These are phyloP conservation scores for Chalaropsis ovoidea DNA, from an alignment of 2,329 filamentous ascomycete genomes.

Conservation along the genomic window DNA sequence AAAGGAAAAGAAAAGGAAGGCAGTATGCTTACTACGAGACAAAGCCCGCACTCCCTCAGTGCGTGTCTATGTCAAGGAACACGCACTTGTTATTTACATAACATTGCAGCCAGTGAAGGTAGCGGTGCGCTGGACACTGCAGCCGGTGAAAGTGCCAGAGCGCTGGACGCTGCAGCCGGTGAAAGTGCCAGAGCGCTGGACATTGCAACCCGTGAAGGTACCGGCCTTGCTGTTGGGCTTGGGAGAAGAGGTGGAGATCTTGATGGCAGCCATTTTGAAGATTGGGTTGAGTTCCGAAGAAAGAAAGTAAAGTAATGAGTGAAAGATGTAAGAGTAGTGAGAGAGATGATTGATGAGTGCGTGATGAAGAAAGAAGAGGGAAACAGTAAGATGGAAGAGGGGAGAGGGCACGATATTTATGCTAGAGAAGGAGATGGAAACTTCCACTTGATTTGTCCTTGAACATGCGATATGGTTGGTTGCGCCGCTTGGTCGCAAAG, in stretches of 20 bases:
- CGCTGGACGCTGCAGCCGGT: neutral
- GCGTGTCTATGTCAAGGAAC: neutral
- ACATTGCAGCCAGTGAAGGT: neutral
- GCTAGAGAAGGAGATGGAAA: neutral
- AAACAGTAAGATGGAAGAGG: neutral
- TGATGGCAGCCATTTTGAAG: constrained; percentile 23
- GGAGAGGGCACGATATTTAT: constrained; percentile 10
- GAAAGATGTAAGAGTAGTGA: neutral
- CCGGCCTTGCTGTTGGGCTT: neutral
- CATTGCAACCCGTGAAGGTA: too few relatives aligned
- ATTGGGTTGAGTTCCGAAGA: neutral
- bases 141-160: neutral
- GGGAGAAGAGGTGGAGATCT: constrained; percentile 14
- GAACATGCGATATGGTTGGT: neutral
- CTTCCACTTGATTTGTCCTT: neutral
- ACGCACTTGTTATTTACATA: neutral
- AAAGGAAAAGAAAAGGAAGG: neutral
- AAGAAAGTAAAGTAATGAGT: neutral
- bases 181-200: neutral
- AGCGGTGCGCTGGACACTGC: neutral
- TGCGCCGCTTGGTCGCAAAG: neutral
- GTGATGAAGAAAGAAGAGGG: constrained; percentile 15
- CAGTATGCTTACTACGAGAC: neutral
- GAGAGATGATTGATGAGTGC: constrained; percentile 7
- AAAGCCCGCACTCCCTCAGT: neutral